phyloP scores from a whole-genome alignment of 306 rosid genomes.

The Casuarina glauca region DNA sequence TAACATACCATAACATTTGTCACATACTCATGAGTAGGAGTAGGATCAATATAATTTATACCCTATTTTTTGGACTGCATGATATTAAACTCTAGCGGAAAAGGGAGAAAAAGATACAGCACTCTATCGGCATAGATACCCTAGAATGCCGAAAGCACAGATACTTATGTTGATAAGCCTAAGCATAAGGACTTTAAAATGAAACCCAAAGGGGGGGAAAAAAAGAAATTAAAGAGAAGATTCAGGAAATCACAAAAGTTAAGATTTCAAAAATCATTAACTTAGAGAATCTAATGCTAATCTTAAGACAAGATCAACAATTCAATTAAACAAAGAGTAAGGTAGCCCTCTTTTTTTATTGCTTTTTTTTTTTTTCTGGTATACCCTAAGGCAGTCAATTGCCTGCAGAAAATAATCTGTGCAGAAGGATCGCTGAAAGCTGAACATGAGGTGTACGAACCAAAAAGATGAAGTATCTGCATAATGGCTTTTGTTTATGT shows the following conservation, averaged over 20 bases:
- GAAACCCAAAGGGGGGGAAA: not conserved
- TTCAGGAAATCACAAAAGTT: constrained; percentile 15
- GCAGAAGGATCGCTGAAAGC: constrained; percentile 36
- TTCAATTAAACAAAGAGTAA: constrained; percentile 20
- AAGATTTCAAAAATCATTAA: constrained; percentile 29
- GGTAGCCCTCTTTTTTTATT: not conserved
- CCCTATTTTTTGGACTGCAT: too few relatives aligned
- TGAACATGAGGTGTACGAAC: not conserved
- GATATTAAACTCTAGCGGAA: too few relatives aligned
- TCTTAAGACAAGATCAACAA: constrained; percentile 23
- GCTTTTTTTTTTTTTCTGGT: too few relatives aligned
- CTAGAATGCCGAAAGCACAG: not conserved
- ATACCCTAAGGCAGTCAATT: constrained; percentile 2
- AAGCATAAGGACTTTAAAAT: constrained; percentile 19
- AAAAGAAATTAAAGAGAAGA: not conserved
- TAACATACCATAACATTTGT: too few relatives aligned
- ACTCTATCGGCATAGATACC: not conserved
- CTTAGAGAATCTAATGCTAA: constrained; percentile 46
- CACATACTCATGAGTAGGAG: too few relatives aligned
- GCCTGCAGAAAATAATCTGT: constrained; percentile 27
- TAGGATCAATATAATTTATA: too few relatives aligned
- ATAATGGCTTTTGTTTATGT: not conserved
- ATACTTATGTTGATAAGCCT: not conserved
- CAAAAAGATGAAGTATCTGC: not conserved
- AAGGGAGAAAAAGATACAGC: too few relatives aligned